phyloP scores from a whole-genome alignment of 495 filamentous ascomycete species.

The Trichocladium uniseriatum region DNA sequence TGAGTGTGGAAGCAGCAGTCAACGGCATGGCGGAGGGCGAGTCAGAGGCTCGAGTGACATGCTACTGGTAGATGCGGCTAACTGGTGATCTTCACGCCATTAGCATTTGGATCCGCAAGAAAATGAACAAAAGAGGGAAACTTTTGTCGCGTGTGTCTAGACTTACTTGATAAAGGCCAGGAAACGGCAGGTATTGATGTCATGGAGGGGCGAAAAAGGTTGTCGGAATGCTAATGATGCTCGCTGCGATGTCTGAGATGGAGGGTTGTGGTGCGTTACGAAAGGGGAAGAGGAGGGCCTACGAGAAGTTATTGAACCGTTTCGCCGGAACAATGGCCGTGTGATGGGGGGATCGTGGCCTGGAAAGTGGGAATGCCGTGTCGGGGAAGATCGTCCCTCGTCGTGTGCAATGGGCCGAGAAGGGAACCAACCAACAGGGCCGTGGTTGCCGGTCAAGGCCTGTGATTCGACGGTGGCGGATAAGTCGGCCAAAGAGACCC shows the following conservation, averaged over 20 bases:
- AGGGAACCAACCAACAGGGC: not conserved
- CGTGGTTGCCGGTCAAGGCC: not conserved
- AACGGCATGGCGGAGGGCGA: constrained; percentile 27
- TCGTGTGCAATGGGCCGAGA: not conserved
- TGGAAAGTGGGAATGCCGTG: not conserved
- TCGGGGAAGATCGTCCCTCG: constrained; percentile 3
- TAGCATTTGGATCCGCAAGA: not conserved
- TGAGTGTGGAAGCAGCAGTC: constrained; percentile 21
- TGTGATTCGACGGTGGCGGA: constrained; percentile 4
- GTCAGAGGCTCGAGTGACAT: constrained; percentile 4
- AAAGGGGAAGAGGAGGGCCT: not conserved
- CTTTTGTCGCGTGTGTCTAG: constrained; percentile 11
- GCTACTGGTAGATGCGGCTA: constrained; percentile 11
- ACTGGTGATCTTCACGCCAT: constrained; percentile 17
- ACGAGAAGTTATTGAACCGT: not conserved
- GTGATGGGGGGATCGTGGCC: not conserved
- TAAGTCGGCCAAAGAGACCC: constrained; percentile 9
- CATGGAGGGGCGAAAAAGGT: not conserved
- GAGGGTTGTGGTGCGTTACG: not conserved
- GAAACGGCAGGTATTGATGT: constrained; percentile 5
- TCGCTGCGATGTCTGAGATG: too few relatives aligned
- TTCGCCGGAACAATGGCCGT: not conserved
- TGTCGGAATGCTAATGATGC: too few relatives aligned
- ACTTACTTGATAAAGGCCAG: constrained; percentile 17
- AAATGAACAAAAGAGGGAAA: too few relatives aligned